These are phyloP conservation scores for Wickerhamomyces sp. DNA, from an alignment of 1,139 yeast genomes.

Conservation along the genomic window DNA sequence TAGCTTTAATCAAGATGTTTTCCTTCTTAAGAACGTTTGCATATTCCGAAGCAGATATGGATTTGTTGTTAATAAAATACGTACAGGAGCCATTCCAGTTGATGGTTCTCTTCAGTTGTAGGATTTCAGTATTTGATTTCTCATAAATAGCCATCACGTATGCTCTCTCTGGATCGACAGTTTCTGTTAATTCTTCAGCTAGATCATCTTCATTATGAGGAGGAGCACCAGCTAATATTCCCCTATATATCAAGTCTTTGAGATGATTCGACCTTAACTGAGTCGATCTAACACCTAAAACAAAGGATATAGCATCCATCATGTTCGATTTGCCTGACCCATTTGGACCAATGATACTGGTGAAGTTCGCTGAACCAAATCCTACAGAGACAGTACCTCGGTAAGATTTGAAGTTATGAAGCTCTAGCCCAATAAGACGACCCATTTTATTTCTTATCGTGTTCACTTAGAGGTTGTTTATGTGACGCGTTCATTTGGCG, in stretches of 20 bases:
- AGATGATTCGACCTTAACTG: constrained; percentile 74
- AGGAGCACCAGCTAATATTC: constrained; percentile 34
- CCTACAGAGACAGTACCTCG: constrained; percentile 72
- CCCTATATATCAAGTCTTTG: constrained; percentile 78
- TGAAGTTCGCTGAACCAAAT: constrained; percentile 77
- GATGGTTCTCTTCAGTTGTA: constrained; percentile 53
- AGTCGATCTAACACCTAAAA: constrained; percentile 75
- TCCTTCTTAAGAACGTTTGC: constrained; percentile 65
- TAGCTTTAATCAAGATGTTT: constrained; percentile 81
- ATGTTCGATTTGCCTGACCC: constrained; percentile 97
- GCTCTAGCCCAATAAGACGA: constrained; percentile 65
- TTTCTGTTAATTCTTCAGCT: constrained; percentile 21
- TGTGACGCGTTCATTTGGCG: neutral
- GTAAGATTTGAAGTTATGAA: constrained; percentile 88
- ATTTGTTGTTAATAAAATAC: constrained; percentile 60
- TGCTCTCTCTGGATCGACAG: constrained; percentile 54
- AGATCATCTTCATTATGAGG: constrained; percentile 20
- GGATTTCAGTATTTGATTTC: constrained; percentile 49
- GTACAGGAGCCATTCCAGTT: constrained; percentile 57
- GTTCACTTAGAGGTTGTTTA: neutral
- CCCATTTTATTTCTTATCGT: constrained; percentile 49
- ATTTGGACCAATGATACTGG: constrained; percentile 95
- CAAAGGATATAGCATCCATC: constrained; percentile 98
- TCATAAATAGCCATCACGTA: constrained; percentile 80
- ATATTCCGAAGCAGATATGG: constrained; percentile 65